Base-by-base conservation (phyloP, 2,329 filamentous ascomycete species). In the Aspergillus brunneoviolaceus region DNA sequence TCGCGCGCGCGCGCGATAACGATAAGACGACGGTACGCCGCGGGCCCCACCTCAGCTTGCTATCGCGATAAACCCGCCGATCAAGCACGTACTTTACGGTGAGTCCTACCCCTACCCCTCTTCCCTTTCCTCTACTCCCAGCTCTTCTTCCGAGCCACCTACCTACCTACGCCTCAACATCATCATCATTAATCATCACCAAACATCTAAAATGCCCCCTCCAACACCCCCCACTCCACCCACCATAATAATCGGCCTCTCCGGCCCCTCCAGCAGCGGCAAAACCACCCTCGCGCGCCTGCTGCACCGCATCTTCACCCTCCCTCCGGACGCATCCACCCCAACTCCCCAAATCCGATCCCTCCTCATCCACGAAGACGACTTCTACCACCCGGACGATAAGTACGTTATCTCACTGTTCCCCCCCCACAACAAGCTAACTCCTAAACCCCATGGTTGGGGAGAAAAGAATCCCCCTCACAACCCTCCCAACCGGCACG, bases 241-340 rank as follows among this genome's bases (percentile, higher is more conserved):
- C 11, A 61, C 64, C 62, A 73, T 94, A 61, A 80, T 96, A 49
- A 80, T 98, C 57, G 92, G 88, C 61, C 87, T 98, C 60, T 96
- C 91, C 45, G 95, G 95, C 58, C 91, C 90, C 65, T 97, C 94
- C 1, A 96, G 90, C 3, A 94, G 90, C 69, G 95, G 95, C 61
- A 99, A 99, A 80, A 98, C 95, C 2, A 98, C 95, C 2, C 85
- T 99, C 14, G 90, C 92, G 21, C 86, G 94, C 2, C 83, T 97
- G 12, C 82, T 99, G 19, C 87, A 92, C 60, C 87, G 91, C 72
- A 88, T 96, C 65, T 92, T 97, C 70, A 88, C 14, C 39, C 39
- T 45, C 39, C 27, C 27, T 10, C 2, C 27, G 2, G 27, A 1
- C 2, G 27, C 9, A 23, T 4, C 23, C 23, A 23, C 23, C 23